A percentile compares a stretch with the other conserved stretches of the same genome.
Conservation (phyloP, 2,329 filamentous ascomycete species). For the Xylaria sp. region DNA sequence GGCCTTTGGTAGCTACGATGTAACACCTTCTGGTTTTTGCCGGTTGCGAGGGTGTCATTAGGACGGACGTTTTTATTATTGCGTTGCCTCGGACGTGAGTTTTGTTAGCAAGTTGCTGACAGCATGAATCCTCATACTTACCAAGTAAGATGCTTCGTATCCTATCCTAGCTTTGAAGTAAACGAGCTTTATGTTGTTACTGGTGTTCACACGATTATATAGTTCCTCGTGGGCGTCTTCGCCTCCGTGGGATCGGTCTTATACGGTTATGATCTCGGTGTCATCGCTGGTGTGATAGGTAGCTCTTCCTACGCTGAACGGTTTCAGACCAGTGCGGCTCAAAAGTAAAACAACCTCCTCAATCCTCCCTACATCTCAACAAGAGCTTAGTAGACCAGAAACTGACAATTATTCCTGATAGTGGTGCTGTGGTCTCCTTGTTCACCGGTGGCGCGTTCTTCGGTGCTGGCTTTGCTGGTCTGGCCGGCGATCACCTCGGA, state of each 20-base stretch:
- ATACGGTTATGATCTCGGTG: constrained; percentile 62
- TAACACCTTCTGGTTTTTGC: background rate
- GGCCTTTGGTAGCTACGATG: background rate
- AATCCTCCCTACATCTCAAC: background rate
- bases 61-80: background rate
- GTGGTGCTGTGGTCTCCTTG: constrained; percentile 74
- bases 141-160: constrained; percentile 32
- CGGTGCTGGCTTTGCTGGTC: constrained; percentile 64
- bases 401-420: constrained; percentile 37
- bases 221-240: constrained; percentile 60
- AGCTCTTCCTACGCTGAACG: constrained; percentile 50
- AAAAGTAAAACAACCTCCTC: constrained; percentile 46
- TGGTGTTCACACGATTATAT: constrained; percentile 6
- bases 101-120: background rate
- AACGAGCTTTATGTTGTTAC: too few relatives aligned
- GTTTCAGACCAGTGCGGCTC: constrained; percentile 47
- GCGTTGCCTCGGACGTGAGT: too few relatives aligned
- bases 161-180: background rate
- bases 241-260: constrained; percentile 61
- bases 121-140: constrained; percentile 42
- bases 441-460: constrained; percentile 75
- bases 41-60: constrained; percentile 2
- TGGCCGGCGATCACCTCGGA: constrained; percentile 62
- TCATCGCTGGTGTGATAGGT: constrained; percentile 58
- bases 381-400: background rate